These are phyloP conservation scores for Cyberlindnera mississippiensis DNA, from an alignment of 805 yeast species.

Conservation along the genomic window DNA sequence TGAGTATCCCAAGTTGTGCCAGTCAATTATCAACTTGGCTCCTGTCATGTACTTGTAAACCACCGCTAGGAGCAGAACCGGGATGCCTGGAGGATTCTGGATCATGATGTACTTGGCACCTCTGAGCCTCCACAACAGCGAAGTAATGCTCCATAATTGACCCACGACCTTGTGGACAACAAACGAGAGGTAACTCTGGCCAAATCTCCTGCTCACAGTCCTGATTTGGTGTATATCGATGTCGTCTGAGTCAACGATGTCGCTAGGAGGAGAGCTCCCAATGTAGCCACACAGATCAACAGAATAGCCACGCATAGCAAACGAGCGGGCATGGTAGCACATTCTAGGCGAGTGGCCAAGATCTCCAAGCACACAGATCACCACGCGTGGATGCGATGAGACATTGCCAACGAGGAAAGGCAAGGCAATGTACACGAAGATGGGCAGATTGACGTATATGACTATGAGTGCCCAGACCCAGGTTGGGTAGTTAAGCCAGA, in stretches of 20 bases:
- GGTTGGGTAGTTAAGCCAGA: conserved; percentile 27
- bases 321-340: conserved; percentile 82
- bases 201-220: conserved; percentile 34
- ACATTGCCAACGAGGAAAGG: conserved; percentile 35
- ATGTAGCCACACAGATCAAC: conserved; percentile 87
- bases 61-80: conserved; percentile 64
- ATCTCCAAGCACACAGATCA: conserved; percentile 87
- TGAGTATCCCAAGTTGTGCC: conserved; percentile 94
- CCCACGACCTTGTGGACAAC: conserved; percentile 52
- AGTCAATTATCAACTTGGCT: conserved; percentile 74
- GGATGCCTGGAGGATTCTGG: conserved; percentile 93
- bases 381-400: conserved; percentile 48
- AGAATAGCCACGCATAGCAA: conserved; percentile 60
- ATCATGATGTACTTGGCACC: conserved; percentile 68
- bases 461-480: conserved; percentile 44
- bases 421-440: conserved; percentile 30
- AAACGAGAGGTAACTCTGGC: conserved; percentile 53
- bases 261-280: conserved; percentile 50
- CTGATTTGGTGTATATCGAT: conserved; percentile 48
- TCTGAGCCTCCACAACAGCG: conserved; percentile 47
- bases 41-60: conserved; percentile 49
- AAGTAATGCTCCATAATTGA: conserved; percentile 49
- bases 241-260: conserved; percentile 45
- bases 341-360: conserved; percentile 94
- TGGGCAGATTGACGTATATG: conserved; percentile 41